A percentile compares a stretch with the other conserved stretches of the same genome.
phyloP scores from a whole-genome alignment of 345 rosid species.

The Brassica juncea region DNA sequence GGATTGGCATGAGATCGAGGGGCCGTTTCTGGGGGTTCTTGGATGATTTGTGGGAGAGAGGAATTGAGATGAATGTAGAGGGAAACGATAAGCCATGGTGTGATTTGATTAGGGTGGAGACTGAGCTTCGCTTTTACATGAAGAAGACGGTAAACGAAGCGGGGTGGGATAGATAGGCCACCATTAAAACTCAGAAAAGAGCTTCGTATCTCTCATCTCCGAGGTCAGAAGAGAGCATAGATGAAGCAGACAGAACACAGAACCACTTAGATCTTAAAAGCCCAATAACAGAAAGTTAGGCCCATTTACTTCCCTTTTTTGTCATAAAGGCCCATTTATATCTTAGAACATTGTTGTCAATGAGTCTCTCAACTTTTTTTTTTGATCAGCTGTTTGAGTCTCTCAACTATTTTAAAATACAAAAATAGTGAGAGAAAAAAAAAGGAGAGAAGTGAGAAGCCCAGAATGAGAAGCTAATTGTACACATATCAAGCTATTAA shows the following conservation, averaged over 20 bases:
- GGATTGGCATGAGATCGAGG: slow-evolving; percentile 45
- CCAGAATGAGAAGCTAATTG: no score
- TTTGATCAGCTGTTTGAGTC: no score
- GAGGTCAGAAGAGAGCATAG: slow-evolving; percentile 21
- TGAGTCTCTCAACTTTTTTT: no score
- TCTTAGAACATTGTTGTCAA: neutral
- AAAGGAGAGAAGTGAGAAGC: no score
- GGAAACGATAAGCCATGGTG: slow-evolving; percentile 49
- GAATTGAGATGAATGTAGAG: slow-evolving; percentile 44
- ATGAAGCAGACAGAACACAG: slow-evolving; percentile 15
- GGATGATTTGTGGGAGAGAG: slow-evolving; percentile 34
- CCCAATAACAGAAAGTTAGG: slow-evolving; percentile 7
- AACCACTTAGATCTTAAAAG: neutral
- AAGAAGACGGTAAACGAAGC: slow-evolving; percentile 29
- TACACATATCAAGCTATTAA: no score
- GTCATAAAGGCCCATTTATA: slow-evolving; percentile 12
- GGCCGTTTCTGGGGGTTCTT: slow-evolving; percentile 20
- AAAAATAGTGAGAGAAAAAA: no score
- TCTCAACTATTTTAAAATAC: no score
- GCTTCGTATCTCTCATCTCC: slow-evolving; percentile 1
- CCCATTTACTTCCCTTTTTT: slow-evolving; percentile 7
- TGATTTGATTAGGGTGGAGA: neutral
- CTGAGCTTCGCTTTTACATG: slow-evolving; percentile 34
- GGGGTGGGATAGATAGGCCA: slow-evolving; percentile 26
- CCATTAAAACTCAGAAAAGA: slow-evolving; percentile 31